Evolutionary conservation across 2,329 filamentous ascomycete genomes (phyloP).

Genomic region (Epichloe amarillans): DNA sequence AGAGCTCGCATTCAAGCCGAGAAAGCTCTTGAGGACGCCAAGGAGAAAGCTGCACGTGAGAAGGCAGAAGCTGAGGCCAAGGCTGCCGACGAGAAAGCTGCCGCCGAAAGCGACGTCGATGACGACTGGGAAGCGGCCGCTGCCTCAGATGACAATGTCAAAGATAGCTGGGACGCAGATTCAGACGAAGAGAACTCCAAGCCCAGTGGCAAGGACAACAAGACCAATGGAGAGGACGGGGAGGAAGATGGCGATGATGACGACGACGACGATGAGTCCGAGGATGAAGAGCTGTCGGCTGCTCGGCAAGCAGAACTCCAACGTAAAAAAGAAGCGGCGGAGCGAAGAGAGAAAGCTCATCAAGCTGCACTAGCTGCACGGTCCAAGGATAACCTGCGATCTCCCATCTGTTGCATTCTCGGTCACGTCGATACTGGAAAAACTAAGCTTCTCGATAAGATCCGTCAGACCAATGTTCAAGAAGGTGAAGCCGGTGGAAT

Average conservation of each 20-base stretch:
- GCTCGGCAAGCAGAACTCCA: slow-evolving; percentile 57
- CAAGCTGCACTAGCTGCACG: slow-evolving; percentile 83
- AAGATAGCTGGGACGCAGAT: slow-evolving; percentile 91
- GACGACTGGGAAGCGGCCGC: slow-evolving; percentile 86
- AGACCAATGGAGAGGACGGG: slow-evolving; percentile 29
- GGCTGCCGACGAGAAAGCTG: slow-evolving; percentile 40
- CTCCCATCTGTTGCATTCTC: slow-evolving; percentile 98
- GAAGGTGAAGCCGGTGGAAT: slow-evolving; percentile 99
- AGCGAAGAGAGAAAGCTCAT: slow-evolving; percentile 77
- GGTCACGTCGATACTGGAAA: slow-evolving; percentile 99
- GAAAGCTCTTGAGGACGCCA: slow-evolving; percentile 46
- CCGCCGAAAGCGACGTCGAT: slow-evolving; percentile 47
- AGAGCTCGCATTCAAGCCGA: slow-evolving; percentile 57
- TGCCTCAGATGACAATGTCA: slow-evolving; percentile 59
- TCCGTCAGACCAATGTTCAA: slow-evolving; percentile 96
- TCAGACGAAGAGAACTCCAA: slow-evolving; percentile 50
- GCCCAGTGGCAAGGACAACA: slow-evolving; percentile 9
- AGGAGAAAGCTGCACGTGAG: slow-evolving; percentile 44
- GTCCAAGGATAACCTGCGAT: slow-evolving; percentile 88
- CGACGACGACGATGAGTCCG: slow-evolving; percentile 17
- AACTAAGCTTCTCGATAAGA: slow-evolving; percentile 98
- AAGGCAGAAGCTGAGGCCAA: slow-evolving; percentile 44
- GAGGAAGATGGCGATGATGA: slow-evolving; percentile 11
- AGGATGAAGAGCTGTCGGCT: slow-evolving; percentile 66
- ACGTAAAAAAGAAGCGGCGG: slow-evolving; percentile 75